Evolutionary conservation across 768 basidiomycete genomes (phyloP).

Genomic region (Hygrophoropsis aurantiaca): DNA sequence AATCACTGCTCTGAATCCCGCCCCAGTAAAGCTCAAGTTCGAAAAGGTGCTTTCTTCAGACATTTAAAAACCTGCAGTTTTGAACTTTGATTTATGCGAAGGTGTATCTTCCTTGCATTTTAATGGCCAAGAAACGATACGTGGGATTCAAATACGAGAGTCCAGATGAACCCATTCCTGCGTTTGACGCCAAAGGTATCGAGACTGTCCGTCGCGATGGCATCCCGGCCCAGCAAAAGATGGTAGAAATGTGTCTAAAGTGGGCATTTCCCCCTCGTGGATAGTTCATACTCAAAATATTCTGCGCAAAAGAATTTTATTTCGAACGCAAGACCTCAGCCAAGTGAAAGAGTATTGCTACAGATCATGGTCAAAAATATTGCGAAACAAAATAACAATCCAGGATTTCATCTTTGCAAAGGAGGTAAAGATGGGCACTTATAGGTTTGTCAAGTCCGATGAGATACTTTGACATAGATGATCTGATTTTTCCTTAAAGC

Average conservation of each 20-base stretch:
- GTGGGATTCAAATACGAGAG: conserved; percentile 95
- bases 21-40: conserved; percentile 94
- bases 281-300: conserved; percentile 1
- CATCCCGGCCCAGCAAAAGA: conserved; percentile 86
- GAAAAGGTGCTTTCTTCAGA: conserved; percentile 69
- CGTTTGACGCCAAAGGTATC: conserved; percentile 96
- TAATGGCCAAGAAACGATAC: conserved; percentile 98
- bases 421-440: conserved; percentile 90
- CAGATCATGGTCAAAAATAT: conserved; percentile 78
- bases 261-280: conserved; percentile 37
- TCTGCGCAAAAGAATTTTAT: conserved; percentile 65
- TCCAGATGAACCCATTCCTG: conserved; percentile 73
- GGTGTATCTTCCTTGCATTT: conserved; percentile 92
- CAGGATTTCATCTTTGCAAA: conserved; percentile 96
- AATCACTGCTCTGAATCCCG: conserved; percentile 83
- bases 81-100: conserved; percentile 31
- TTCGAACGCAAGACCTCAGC: conserved; percentile 87
- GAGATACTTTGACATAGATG: background rate
- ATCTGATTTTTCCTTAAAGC: conserved; percentile 38
- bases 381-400: conserved; percentile 77
- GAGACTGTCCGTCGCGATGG: conserved; percentile 96
- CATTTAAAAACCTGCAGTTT: background rate
- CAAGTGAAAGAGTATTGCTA: conserved; percentile 87
- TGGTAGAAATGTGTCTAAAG: conserved; percentile 90
- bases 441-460: conserved; percentile 55